These are phyloP conservation scores for Kwoniella dendrophila DNA, from an alignment of 768 basidiomycete genomes.

Conservation along the genomic window DNA sequence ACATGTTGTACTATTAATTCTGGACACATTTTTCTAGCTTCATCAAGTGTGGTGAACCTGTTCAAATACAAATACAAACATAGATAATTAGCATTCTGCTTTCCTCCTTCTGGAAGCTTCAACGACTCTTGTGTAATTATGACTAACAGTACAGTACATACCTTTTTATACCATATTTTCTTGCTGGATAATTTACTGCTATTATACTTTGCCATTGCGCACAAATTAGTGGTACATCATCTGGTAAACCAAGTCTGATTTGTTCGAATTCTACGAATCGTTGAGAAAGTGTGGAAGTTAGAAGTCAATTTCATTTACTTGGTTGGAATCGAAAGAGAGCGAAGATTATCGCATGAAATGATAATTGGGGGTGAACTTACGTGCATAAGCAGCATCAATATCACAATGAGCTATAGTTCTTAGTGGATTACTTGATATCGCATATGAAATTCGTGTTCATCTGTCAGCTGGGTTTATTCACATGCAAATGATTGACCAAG, in stretches of 20 bases:
- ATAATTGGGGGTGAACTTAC: conserved; percentile 61
- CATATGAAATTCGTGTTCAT: conserved; percentile 10
- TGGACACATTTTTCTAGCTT: conserved; percentile 84
- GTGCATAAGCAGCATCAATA: conserved; percentile 62
- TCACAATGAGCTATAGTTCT: conserved; percentile 86
- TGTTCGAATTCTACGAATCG: conserved; percentile 72
- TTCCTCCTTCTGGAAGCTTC: background rate
- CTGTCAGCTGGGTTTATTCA: background rate
- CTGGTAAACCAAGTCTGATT: conserved; percentile 68
- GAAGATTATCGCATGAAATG: too few relatives aligned
- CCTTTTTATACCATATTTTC: conserved; percentile 88
- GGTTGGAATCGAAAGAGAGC: too few relatives aligned
- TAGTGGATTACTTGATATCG: conserved; percentile 42
- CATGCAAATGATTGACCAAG: background rate
- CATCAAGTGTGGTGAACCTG: conserved; percentile 55
- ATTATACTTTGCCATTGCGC: conserved; percentile 62
- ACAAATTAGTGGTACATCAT: conserved; percentile 49
- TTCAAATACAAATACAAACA: too few relatives aligned
- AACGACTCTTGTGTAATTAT: too few relatives aligned
- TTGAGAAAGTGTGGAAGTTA: background rate
- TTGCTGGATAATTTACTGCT: conserved; percentile 93
- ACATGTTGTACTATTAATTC: conserved; percentile 84
- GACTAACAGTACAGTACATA: too few relatives aligned
- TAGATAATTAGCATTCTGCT: background rate
- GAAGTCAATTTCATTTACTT: background rate